These are phyloP conservation scores for Thraustotheca clavata DNA, from an alignment of 352 stramenopile genomes.

Conservation along the genomic window DNA sequence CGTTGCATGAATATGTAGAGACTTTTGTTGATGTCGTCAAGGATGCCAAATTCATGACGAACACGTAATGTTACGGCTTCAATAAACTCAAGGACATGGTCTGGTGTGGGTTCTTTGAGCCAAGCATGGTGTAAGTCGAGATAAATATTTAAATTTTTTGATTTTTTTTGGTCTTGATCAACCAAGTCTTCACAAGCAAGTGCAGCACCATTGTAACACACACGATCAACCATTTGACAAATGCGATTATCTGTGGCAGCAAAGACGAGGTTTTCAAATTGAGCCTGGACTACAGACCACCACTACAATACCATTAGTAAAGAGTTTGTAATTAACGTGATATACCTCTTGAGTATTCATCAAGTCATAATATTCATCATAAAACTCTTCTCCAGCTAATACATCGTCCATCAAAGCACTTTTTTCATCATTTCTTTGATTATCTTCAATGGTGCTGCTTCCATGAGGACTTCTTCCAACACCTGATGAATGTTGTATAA, in stretches of 20 bases:
- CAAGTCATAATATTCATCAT: slow-evolving; percentile 69
- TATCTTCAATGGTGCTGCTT: slow-evolving; percentile 1
- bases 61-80: slow-evolving; percentile 54
- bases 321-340: not conserved
- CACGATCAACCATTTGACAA: slow-evolving; percentile 54
- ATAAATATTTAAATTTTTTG: not conserved
- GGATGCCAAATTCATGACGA: slow-evolving; percentile 64
- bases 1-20: slow-evolving; percentile 68
- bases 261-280: slow-evolving; percentile 84
- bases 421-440: slow-evolving; percentile 27
- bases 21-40: slow-evolving; percentile 66
- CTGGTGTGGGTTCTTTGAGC: slow-evolving; percentile 50
- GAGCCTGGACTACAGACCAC: slow-evolving; percentile 76
- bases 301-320: slow-evolving; percentile 41
- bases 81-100: slow-evolving; percentile 73
- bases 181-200: slow-evolving; percentile 45
- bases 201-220: slow-evolving; percentile 51
- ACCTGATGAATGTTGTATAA: slow-evolving; percentile 56
- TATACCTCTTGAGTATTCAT: slow-evolving; percentile 33
- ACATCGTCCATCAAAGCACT: slow-evolving; percentile 69
- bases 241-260: slow-evolving; percentile 53
- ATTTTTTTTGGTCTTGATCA: not conserved
- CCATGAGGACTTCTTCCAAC: not conserved
- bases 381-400: slow-evolving; percentile 70
- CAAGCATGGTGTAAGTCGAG: slow-evolving; percentile 29